Percentiles rank a stretch among this genome's conserved stretches.
These are phyloP conservation scores for Alnus glutinosa DNA, from an alignment of 306 rosid species.

Conservation along the genomic window DNA sequence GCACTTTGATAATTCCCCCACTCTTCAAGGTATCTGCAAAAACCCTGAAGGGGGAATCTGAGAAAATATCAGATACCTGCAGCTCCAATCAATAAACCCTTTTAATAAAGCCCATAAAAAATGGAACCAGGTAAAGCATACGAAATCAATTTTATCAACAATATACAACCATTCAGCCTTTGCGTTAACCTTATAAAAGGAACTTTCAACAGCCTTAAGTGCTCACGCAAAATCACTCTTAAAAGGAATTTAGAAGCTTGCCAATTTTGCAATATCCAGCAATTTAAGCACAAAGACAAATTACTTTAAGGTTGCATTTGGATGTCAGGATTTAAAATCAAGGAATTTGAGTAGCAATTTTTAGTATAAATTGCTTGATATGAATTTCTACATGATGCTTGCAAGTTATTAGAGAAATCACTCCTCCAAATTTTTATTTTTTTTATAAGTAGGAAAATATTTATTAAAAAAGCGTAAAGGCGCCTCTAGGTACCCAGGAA, in stretches of 20 bases:
- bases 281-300: not conserved
- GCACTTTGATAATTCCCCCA: conserved; percentile 76
- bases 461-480: no score
- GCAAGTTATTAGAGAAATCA: not conserved
- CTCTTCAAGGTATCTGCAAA: conserved; percentile 74
- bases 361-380: not conserved
- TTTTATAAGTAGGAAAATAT: no score
- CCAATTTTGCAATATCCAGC: conserved; percentile 1
- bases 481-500: no score
- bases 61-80: conserved; percentile 84
- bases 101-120: not conserved
- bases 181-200: not conserved
- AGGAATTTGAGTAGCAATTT: not conserved
- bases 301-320: not conserved
- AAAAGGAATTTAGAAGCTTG: not conserved
- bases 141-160: conserved; percentile 13
- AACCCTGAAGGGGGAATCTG: conserved; percentile 76
- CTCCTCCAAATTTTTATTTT: not conserved
- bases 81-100: conserved; percentile 21
- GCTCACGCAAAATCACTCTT: not conserved
- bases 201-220: not conserved
- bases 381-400: not conserved
- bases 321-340: not conserved
- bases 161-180: not conserved
- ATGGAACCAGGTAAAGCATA: not conserved